Base-by-base conservation (phyloP, 1,284 basidiomycete species). In the Ustilago vetiveriae region DNA sequence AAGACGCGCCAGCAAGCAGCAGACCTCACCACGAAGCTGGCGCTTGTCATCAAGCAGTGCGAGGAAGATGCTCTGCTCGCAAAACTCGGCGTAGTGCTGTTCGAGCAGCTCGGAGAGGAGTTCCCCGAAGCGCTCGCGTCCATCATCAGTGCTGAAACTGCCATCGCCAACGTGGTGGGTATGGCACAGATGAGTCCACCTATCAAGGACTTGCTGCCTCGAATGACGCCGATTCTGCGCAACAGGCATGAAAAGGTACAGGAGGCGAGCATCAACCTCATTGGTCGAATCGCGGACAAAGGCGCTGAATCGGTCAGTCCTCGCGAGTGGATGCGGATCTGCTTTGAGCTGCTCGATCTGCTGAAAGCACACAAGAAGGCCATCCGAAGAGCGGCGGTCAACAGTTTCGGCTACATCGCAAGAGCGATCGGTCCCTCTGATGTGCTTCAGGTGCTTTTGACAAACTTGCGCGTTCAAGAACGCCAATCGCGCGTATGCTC, bases 111-210 rank as follows among this genome's bases (percentile, higher is more conserved):
- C 50, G 96, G 96, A 82, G 96, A 98, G 85, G 96, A 98, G 85
- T 98, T 98, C 82, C 96, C 95, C 10, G 96, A 99, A 83, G 96
- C 95, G 0, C 87, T 98, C 22, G 96, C 64, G 41, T 95, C 92
- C 84, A 97, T 99, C 84, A 99, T 98, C 82, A 92, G 94, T 42
- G 96, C 96, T 42, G 93, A 96, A 82, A 94, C 92, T 69, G 94
- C 95, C 42, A 98, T 99, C 79, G 96, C 96, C 72, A 98, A 98
- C 78, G 96, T 98, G 29, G 94, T 98, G 63, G 96, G 96, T 84
- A 98, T 99, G 96, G 97, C 95, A 11, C 93, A 98, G 83, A 98
- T 99, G 96, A 98, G 96, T 82, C 96, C 96, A 17, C 96, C 94
- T 0, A 94, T 98, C 43, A 98, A 98, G 84, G 96, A 98, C 86